Percentiles rank a stretch among this genome's conserved stretches.
Conservation (phyloP, 2,329 filamentous ascomycete genomes). For the Fusarium vanettenii region DNA sequence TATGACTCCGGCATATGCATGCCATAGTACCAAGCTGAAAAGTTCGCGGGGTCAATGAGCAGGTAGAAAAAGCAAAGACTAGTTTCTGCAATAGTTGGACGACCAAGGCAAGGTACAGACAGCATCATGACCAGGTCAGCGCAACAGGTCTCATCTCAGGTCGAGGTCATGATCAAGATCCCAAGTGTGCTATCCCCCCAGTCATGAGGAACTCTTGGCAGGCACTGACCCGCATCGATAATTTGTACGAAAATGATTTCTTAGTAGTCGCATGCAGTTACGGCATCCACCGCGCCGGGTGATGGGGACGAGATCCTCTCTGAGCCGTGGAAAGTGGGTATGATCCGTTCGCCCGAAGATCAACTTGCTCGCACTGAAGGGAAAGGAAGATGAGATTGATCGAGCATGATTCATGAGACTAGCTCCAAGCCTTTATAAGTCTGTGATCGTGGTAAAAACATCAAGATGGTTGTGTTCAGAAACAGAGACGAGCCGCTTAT, state of each 20-base stretch:
- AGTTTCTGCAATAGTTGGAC: background rate
- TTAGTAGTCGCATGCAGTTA: constrained; percentile 1
- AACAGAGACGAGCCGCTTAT: background rate
- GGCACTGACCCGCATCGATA: background rate
- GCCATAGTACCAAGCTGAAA: background rate
- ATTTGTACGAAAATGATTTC: background rate
- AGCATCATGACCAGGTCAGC: background rate
- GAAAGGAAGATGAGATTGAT: background rate
- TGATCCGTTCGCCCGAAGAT: constrained; percentile 33
- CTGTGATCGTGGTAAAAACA: background rate
- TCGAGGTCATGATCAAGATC: background rate
- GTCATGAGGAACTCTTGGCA: background rate
- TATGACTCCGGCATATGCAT: background rate
- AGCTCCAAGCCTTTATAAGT: background rate
- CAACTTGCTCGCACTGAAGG: background rate
- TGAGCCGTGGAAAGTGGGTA: constrained; percentile 29
- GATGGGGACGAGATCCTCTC: constrained; percentile 9
- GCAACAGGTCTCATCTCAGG: background rate
- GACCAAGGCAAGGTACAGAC: background rate
- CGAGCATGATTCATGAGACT: background rate
- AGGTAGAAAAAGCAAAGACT: background rate
- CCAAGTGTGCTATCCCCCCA: background rate
- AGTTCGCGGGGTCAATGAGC: background rate
- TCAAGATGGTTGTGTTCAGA: background rate
- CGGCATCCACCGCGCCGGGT: constrained; percentile 22